These are phyloP conservation scores for Hortiboletus campestris DNA, from an alignment of 768 basidiomycete species.

Conservation along the genomic window DNA sequence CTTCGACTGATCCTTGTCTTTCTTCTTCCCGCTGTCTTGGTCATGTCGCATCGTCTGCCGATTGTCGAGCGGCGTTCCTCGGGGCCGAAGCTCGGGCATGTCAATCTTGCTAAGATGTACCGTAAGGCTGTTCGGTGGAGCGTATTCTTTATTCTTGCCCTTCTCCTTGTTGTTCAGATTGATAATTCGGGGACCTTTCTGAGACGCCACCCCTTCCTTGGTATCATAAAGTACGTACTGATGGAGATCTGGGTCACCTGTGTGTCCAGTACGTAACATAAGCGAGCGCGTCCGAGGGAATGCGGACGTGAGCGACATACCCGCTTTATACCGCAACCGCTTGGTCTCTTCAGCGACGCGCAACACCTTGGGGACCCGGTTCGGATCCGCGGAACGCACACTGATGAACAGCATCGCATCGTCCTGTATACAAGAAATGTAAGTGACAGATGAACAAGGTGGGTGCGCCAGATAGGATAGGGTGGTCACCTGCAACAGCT, in stretches of 20 bases:
- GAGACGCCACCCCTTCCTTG: constrained; percentile 25
- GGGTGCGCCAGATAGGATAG: too few species aligned
- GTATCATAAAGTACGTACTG: constrained; percentile 78
- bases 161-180: constrained; percentile 54
- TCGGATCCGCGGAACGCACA: constrained; percentile 58
- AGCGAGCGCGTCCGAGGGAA: background rate
- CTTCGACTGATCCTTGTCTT: background rate
- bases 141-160: constrained; percentile 48
- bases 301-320: constrained; percentile 33
- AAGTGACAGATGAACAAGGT: background rate
- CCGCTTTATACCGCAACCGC: constrained; percentile 72
- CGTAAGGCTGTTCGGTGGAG: constrained; percentile 63
- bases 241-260: constrained; percentile 60
- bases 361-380: constrained; percentile 74
- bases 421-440: constrained; percentile 43
- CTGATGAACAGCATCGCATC: constrained; percentile 80
- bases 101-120: constrained; percentile 84
- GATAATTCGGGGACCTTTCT: constrained; percentile 63
- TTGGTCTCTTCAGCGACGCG: constrained; percentile 79
- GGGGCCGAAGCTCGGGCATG: constrained; percentile 69
- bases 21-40: background rate
- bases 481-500: constrained; percentile 54
- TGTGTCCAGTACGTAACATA: constrained; percentile 35
- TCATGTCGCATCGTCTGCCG: background rate
- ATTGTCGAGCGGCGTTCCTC: background rate